Percentiles rank a stretch among this genome's conserved stretches.
phyloP scores from a whole-genome alignment of 768 basidiomycete genomes.

The Rubroboletus satanas region DNA sequence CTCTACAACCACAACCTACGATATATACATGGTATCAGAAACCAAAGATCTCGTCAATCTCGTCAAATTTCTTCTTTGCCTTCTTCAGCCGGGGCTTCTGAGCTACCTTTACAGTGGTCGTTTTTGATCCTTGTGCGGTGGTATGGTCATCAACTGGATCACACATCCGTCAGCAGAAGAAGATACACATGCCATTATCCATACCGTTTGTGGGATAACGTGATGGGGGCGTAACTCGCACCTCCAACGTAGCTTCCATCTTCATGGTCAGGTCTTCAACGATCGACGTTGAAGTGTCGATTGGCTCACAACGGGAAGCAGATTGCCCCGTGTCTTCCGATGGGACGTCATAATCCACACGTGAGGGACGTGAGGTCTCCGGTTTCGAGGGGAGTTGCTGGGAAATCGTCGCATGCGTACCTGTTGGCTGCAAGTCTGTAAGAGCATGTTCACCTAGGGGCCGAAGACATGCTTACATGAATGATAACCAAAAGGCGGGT shows the following conservation, averaged over 20 bases:
- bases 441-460: not conserved
- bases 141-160: not conserved
- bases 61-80: conserved; percentile 19
- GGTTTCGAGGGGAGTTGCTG: not conserved
- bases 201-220: conserved; percentile 4
- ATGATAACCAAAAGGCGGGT: conserved; percentile 28
- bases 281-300: not conserved
- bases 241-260: not conserved
- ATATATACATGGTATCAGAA: conserved; percentile 9
- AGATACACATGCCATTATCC: not conserved
- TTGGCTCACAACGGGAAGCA: conserved; percentile 6
- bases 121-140: not conserved
- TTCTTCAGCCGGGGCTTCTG: conserved; percentile 16
- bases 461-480: conserved; percentile 27
- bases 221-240: not conserved
- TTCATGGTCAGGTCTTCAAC: not conserved
- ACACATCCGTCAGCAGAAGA: not conserved
- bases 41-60: conserved; percentile 28
- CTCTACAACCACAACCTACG: not conserved
- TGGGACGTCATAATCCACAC: not conserved
- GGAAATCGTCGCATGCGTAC: not conserved
- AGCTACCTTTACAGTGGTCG: not conserved
- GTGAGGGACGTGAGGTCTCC: not conserved
- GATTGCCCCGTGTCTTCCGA: conserved; percentile 16
- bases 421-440: conserved; percentile 17